Evolutionary conservation across 352 stramenopile genomes (phyloP), one percentile per base, ranked within the genome.

Genomic region (Blastocystis sp.): DNA sequence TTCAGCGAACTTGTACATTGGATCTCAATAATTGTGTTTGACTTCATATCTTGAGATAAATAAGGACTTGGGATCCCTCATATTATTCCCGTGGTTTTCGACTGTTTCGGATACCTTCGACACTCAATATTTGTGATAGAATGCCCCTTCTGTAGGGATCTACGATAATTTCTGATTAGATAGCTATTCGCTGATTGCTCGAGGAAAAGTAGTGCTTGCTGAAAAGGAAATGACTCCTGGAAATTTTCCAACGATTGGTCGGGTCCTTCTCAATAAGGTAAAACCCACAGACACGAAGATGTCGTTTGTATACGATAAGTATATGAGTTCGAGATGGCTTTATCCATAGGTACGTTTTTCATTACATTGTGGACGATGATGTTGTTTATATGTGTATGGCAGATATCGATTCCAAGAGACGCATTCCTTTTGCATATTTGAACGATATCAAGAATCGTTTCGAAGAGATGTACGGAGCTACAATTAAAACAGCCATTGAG

Each of bases 121-220:
- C 39, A 46, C 39, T 46, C 39, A 46, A 4, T 43, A 67, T 59
- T 83, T 19, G 21, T 83, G 46, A 24, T 67, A 21, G 27, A 51
- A 87, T 87, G 77, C 77, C 77, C 74, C 59, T 87, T 87, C 43
- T 87, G 77, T 87, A 51, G 7, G 0, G 4, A 21, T 77, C 27
- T 16, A 37, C 0, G 9, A 19, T 12, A 14, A 35, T 49, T 16
- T 7, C 9, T 67, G 11, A 61, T 46, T 19, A 9, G 0, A 14
- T 74, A 87, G 77, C 2, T 88, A 88, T 86, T 74, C 81, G 12
- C 56, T 88, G 37, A 86, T 88, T 83, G 81, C 81, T 86, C 81
- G 81, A 37, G 81, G 81, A n/a, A 74, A 86, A 32, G 81, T 88
- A 35, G 81, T 88, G 27, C 81, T 88, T 52, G 71, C 81, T 21